These are phyloP conservation scores for Macrocystidia cucumis DNA, from an alignment of 1,284 basidiomycete genomes.

Conservation along the genomic window DNA sequence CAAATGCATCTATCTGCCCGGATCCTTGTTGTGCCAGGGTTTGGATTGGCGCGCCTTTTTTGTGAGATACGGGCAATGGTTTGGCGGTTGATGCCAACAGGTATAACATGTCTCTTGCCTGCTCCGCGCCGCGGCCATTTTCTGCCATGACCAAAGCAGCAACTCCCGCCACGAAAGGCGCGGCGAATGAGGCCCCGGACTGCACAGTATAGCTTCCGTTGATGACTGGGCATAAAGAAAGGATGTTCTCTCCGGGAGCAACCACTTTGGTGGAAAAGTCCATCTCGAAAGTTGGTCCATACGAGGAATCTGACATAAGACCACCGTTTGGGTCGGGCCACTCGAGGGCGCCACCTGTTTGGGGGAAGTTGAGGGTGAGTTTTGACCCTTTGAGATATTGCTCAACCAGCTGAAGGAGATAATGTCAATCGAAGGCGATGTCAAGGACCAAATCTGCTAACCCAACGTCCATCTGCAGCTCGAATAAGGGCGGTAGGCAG, in stretches of 20 bases:
- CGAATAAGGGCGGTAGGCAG: slow-evolving; percentile 30
- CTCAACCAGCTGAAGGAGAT: slow-evolving; percentile 30
- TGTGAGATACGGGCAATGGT: slow-evolving; percentile 37
- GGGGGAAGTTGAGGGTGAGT: slow-evolving; percentile 42
- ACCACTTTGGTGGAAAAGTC: slow-evolving; percentile 48
- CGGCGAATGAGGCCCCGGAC: slow-evolving; percentile 38
- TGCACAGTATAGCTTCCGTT: slow-evolving; percentile 38
- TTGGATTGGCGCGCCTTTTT: slow-evolving; percentile 42
- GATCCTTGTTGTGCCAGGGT: slow-evolving; percentile 61
- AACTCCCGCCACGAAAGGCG: slow-evolving; percentile 54
- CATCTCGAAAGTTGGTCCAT: slow-evolving; percentile 55
- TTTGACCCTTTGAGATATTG: slow-evolving; percentile 27
- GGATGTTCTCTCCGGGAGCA: slow-evolving; percentile 56
- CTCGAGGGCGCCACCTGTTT: slow-evolving; percentile 26
- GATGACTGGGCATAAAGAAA: slow-evolving; percentile 47
- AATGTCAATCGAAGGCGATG: neutral
- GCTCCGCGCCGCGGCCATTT: slow-evolving; percentile 35
- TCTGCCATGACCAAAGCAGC: slow-evolving; percentile 55
- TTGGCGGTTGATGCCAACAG: slow-evolving; percentile 56
- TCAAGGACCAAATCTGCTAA: neutral
- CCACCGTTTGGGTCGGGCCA: slow-evolving; percentile 41
- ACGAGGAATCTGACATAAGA: slow-evolving; percentile 46
- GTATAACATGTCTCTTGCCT: slow-evolving; percentile 32
- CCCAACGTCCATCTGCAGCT: slow-evolving; percentile 27
- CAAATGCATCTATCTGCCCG: slow-evolving; percentile 58